These are phyloP conservation scores for Mollisiaceae sp. DNA, from an alignment of 2,329 filamentous ascomycete species.

Conservation along the genomic window DNA sequence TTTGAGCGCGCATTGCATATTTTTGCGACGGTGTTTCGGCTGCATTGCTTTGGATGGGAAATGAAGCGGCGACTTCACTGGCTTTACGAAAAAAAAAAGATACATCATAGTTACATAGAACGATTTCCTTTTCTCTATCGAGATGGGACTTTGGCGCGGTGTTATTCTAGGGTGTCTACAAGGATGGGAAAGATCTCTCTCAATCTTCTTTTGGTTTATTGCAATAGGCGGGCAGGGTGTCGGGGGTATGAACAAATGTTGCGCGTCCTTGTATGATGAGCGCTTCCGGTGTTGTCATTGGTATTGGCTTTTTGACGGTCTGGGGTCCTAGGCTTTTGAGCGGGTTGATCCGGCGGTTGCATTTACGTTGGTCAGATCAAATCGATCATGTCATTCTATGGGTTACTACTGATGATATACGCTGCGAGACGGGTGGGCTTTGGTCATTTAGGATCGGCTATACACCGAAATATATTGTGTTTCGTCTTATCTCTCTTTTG, in stretches of 20 bases:
- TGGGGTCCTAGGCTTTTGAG: constrained; percentile 34
- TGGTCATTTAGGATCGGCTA: constrained; percentile 26
- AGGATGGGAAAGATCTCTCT: constrained; percentile 41
- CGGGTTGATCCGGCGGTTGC: constrained; percentile 37
- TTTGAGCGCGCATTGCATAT: constrained; percentile 44
- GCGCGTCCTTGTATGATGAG: constrained; percentile 39
- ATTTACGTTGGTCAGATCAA: constrained; percentile 36
- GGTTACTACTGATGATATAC: constrained; percentile 36
- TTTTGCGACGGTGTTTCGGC: constrained; percentile 43
- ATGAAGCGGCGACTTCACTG: constrained; percentile 44
- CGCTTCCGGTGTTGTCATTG: constrained; percentile 29
- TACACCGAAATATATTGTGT: constrained; percentile 27
- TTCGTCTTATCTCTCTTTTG: constrained; percentile 13
- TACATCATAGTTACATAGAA: constrained; percentile 43
- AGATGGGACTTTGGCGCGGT: constrained; percentile 37
- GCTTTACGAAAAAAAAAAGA: constrained; percentile 42
- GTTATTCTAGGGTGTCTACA: constrained; percentile 37
- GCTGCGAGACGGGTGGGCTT: constrained; percentile 32
- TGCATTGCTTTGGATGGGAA: constrained; percentile 41
- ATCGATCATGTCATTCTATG: constrained; percentile 37
- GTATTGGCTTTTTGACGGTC: constrained; percentile 26
- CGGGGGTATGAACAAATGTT: constrained; percentile 38
- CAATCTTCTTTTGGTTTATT: constrained; percentile 35
- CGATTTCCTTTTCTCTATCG: constrained; percentile 41
- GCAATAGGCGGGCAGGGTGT: constrained; percentile 36